Base-by-base conservation (phyloP, 202 grass and related monocot species). In the Musa balbisiana region DNA sequence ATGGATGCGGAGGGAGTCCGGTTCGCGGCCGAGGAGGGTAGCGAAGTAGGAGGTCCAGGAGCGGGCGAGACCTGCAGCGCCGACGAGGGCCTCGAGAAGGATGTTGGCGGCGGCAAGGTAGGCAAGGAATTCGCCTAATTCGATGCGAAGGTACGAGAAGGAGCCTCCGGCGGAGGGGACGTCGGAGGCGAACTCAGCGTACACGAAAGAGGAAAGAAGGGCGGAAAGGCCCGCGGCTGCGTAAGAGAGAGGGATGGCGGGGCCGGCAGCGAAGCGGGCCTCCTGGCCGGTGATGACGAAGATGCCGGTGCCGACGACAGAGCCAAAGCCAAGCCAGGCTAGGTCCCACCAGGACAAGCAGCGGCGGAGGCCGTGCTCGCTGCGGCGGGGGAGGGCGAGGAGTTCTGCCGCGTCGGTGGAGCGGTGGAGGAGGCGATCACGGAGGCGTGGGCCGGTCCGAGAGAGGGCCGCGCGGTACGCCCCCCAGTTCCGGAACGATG, bases 211-310 rank as follows among this genome's bases (percentile, higher is more conserved):
- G 4, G 90, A 92, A 9, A 92, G 84, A 27, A 89, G 71, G 0
- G 84, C 84, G 5, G 90, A 92, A 80, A 83, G 76, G 1, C 90
- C 90, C 1, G 90, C 90, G 19, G 86, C 73, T 50, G 84, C 86
- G 82, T 92, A 92, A 49, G 90, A 82, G 1, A 89, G 84, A 14
- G 80, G 84, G 82, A 92, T 85, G 21, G 90, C 82, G 1, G 87
- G 90, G 59, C 90, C 84, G 53, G 90, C 84, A 60, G 84, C 64
- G 80, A 87, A 84, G 70, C 84, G 86, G 9, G 90, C 90, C 82
- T 92, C 90, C 82, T 85, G 84, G 54, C 90, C 90, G 24, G 90
- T 92, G 72, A 90, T 78, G 59, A 86, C 81, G 75, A 90, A 92
- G 22, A 92, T 87, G 2, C 90, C 90, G 10, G 86, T 86, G 53